A percentile compares a stretch with the other conserved stretches of the same genome.
Evolutionary conservation across 345 rosid species (phyloP).

Genomic region (Eucalyptus sp.): DNA sequence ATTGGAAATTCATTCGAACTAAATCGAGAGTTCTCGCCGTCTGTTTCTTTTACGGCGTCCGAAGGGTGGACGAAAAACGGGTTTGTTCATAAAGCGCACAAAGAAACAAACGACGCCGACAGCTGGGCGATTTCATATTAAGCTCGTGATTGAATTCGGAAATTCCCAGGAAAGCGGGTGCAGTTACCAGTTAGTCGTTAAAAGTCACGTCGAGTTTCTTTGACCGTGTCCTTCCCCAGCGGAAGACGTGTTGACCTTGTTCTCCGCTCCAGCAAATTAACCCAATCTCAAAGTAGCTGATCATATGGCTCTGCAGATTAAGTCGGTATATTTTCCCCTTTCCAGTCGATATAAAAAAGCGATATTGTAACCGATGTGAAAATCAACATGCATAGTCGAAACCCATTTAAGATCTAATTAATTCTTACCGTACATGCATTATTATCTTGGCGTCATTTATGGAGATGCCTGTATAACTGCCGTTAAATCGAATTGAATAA

Average conservation of each 20-base stretch:
- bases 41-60: not conserved
- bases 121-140: not conserved
- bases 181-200: not conserved
- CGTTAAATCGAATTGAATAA: not conserved
- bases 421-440: not conserved
- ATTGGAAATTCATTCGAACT: not conserved
- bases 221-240: not conserved
- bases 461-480: not conserved
- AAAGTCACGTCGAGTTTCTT: not conserved
- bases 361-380: not conserved
- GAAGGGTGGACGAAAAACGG: not conserved
- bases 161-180: not conserved
- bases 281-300: not conserved
- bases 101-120: not conserved
- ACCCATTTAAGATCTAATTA: not conserved
- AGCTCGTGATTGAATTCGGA: not conserved
- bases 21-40: not conserved
- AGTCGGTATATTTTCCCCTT: not conserved
- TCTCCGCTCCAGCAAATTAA: not conserved
- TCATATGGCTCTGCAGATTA: not conserved
- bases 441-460: not conserved
- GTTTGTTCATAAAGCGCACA: not conserved
- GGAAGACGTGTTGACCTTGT: not conserved
- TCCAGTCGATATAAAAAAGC: not conserved
- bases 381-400: fast-evolving